Percentiles rank a stretch among this genome's conserved stretches.
Conservation (phyloP, 106 monocot species). For the Dioscorea alata region DNA sequence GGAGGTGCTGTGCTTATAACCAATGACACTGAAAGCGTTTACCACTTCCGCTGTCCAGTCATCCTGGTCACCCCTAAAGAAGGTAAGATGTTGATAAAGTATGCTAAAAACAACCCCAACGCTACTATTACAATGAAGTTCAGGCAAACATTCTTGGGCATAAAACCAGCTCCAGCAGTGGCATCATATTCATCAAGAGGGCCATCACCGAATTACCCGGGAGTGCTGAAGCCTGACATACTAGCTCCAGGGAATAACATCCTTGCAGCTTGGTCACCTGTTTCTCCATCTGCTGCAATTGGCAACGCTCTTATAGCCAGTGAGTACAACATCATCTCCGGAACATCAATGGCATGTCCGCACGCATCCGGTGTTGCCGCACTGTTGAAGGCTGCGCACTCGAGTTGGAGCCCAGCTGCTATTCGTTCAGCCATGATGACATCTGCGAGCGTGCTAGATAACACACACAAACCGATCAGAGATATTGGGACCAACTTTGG, state of each 20-base stretch:
- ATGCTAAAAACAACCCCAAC: constrained; percentile 8
- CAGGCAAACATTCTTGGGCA: constrained; percentile 32
- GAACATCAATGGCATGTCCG: constrained; percentile 71
- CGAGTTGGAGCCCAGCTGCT: constrained; percentile 58
- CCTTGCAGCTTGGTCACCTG: constrained; percentile 41
- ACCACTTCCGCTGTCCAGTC: constrained; percentile 18
- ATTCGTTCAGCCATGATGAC: constrained; percentile 85
- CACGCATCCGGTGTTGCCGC: constrained; percentile 62
- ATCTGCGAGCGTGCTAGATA: constrained; percentile 42
- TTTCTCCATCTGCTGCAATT: neutral
- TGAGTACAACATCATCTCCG: constrained; percentile 29
- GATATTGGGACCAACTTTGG: constrained; percentile 10
- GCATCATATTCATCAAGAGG: constrained; percentile 54
- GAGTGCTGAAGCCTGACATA: constrained; percentile 68
- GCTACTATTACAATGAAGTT: constrained; percentile 35
- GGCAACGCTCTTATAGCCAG: constrained; percentile 4
- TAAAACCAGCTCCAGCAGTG: constrained; percentile 41
- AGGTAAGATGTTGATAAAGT: constrained; percentile 7
- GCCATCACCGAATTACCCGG: constrained; percentile 33
- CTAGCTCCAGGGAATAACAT: constrained; percentile 50
- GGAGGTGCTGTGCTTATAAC: constrained; percentile 22
- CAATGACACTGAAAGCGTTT: neutral
- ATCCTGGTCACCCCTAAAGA: constrained; percentile 9
- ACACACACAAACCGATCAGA: constrained; percentile 32
- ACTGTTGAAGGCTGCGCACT: constrained; percentile 41